phyloP scores from a whole-genome alignment of 805 yeast species.

The Sugiyamaella chiloensis region DNA sequence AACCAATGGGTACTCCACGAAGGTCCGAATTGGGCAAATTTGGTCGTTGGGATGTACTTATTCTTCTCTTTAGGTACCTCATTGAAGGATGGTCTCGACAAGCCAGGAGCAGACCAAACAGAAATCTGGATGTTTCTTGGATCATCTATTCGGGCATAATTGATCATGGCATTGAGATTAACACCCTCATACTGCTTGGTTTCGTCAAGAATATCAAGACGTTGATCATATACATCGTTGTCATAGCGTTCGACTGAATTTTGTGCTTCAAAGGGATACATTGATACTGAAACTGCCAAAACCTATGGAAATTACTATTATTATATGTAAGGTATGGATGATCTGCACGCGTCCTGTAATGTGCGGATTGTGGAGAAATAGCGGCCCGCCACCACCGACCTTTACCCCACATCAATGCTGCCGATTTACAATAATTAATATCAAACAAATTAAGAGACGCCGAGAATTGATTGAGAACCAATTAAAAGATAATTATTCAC shows the following conservation, averaged over 20 bases:
- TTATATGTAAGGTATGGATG: too few species aligned
- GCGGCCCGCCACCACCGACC: too few species aligned
- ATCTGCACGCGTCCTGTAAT: too few species aligned
- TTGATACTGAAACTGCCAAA: too few species aligned
- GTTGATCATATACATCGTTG: constrained; percentile 48
- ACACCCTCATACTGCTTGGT: constrained; percentile 64
- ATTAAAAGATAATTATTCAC: too few species aligned
- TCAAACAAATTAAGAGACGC: too few species aligned
- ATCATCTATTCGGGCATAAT: constrained; percentile 51
- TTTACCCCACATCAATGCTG: too few species aligned
- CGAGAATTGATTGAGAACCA: too few species aligned
- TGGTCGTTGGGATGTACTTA: constrained; percentile 34
- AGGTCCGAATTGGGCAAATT: constrained; percentile 74
- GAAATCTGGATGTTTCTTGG: constrained; percentile 46
- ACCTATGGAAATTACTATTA: too few species aligned
- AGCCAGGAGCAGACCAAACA: constrained; percentile 68
- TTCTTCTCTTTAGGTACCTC: constrained; percentile 48
- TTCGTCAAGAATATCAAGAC: constrained; percentile 60
- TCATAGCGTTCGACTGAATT: constrained; percentile 40
- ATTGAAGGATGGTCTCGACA: constrained; percentile 58
- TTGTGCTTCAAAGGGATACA: background rate
- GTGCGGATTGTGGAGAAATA: background rate
- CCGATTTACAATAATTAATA: too few species aligned
- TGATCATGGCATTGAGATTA: constrained; percentile 78
- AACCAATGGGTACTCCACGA: constrained; percentile 98